Evolutionary conservation across 139 green algal species (phyloP).

Genomic region (Picochlorum sp.): DNA sequence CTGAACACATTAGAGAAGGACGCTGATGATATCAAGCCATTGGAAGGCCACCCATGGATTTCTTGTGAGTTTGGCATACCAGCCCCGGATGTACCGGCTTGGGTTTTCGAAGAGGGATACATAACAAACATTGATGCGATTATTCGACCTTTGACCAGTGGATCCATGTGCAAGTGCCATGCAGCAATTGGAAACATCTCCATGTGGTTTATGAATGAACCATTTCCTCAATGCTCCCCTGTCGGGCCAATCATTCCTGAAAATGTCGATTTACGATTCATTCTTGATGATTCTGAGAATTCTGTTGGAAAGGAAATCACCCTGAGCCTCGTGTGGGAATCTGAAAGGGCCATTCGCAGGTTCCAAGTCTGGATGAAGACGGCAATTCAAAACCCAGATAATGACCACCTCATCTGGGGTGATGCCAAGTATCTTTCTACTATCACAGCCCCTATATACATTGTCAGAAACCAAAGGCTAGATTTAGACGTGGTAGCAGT

Average conservation of each 20-base stretch:
- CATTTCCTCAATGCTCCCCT: not conserved
- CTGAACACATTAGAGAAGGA: too few species aligned
- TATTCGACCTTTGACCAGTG: not conserved
- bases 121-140: conserved; percentile 6
- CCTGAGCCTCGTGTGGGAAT: conserved; percentile 1
- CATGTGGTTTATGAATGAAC: not conserved
- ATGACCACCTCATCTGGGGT: too few species aligned
- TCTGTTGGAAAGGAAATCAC: not conserved
- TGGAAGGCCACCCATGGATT: not conserved
- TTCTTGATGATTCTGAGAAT: not conserved
- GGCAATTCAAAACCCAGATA: too few species aligned
- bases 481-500: not conserved
- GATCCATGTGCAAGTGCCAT: conserved; percentile 2
- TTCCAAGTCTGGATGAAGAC: too few species aligned
- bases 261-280: not conserved
- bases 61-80: not conserved
- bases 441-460: too few species aligned
- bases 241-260: not conserved
- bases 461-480: not conserved
- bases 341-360: too few species aligned
- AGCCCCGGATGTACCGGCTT: not conserved
- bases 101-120: not conserved
- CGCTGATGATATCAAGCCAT: not conserved
- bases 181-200: not conserved
- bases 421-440: too few species aligned